phyloP scores from a whole-genome alignment of 176 grass and related monocot species.

The Olyra latifolia region DNA sequence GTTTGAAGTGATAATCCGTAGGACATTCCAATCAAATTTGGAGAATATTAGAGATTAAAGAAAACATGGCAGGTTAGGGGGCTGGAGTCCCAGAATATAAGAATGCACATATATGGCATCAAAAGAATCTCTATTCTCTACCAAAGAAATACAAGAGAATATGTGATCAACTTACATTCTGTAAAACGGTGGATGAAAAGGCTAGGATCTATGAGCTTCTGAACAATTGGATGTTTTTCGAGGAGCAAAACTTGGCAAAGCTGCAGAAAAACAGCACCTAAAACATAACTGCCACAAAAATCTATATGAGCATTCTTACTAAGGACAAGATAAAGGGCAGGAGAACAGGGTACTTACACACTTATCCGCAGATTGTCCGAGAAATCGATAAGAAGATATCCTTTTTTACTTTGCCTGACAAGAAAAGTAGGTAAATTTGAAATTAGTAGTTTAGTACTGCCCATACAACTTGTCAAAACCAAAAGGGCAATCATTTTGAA shows the following conservation, averaged over 20 bases:
- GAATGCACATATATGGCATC: background rate
- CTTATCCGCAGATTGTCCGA: conserved; percentile 85
- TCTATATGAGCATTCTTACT: conserved; percentile 24
- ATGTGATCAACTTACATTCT: conserved; percentile 58
- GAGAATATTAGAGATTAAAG: no score
- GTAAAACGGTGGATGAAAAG: conserved; percentile 99
- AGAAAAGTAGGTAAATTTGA: conserved; percentile 32
- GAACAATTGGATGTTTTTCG: conserved; percentile 71
- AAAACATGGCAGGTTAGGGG: no score
- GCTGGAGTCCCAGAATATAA: background rate
- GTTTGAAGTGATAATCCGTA: no score
- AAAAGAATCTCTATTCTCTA: conserved; percentile 2
- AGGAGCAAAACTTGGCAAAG: conserved; percentile 79
- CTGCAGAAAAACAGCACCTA: conserved; percentile 91
- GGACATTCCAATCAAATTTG: no score
- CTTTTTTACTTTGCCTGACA: conserved; percentile 75
- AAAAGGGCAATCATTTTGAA: background rate
- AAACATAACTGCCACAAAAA: conserved; percentile 83
- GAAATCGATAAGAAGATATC: conserved; percentile 97
- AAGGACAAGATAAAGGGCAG: background rate
- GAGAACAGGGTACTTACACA: conserved; percentile 58
- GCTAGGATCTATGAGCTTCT: conserved; percentile 86
- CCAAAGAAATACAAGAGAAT: conserved; percentile 19
- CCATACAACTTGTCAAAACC: background rate
- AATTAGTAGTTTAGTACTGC: conserved; percentile 25